phyloP scores from a whole-genome alignment of 345 rosid genomes.

The Anacardium occidentale region DNA sequence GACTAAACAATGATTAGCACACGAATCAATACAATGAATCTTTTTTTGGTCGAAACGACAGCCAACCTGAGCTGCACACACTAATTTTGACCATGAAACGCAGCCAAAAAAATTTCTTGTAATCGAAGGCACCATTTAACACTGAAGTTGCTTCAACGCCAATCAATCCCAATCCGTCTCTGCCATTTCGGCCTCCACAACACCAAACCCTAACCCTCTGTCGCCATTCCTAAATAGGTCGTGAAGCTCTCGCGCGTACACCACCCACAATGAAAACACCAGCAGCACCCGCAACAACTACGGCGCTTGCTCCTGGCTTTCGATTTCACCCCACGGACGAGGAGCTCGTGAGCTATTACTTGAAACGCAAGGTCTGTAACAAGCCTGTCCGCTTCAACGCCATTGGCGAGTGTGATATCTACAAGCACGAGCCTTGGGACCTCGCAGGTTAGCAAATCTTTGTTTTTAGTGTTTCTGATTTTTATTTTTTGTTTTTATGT shows the following conservation, averaged over 20 bases:
- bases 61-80: slow-evolving; percentile 11
- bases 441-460: slow-evolving; percentile 52
- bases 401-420: slow-evolving; percentile 79
- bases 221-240: slow-evolving; percentile 8
- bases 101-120: slow-evolving; percentile 60
- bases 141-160: slow-evolving; percentile 46
- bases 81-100: slow-evolving; percentile 1
- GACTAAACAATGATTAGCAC: background rate
- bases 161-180: slow-evolving; percentile 37
- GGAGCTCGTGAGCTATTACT: slow-evolving; percentile 76
- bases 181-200: background rate
- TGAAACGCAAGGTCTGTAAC: slow-evolving; percentile 70
- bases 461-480: background rate
- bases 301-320: slow-evolving; percentile 88
- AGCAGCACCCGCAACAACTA: slow-evolving; percentile 24
- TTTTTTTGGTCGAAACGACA: background rate
- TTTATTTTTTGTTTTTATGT: background rate
- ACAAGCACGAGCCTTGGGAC: slow-evolving; percentile 86
- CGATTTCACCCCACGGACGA: slow-evolving; percentile 97
- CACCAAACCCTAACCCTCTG: slow-evolving; percentile 3
- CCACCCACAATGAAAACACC: slow-evolving; percentile 7
- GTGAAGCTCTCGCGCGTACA: slow-evolving; percentile 7
- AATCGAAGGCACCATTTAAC: slow-evolving; percentile 56
- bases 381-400: slow-evolving; percentile 73
- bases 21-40: background rate